Evolutionary conservation across 805 yeast genomes (phyloP), one percentile per base, ranked within the genome.

Genomic region (Helenozyma rhizophorensis): DNA sequence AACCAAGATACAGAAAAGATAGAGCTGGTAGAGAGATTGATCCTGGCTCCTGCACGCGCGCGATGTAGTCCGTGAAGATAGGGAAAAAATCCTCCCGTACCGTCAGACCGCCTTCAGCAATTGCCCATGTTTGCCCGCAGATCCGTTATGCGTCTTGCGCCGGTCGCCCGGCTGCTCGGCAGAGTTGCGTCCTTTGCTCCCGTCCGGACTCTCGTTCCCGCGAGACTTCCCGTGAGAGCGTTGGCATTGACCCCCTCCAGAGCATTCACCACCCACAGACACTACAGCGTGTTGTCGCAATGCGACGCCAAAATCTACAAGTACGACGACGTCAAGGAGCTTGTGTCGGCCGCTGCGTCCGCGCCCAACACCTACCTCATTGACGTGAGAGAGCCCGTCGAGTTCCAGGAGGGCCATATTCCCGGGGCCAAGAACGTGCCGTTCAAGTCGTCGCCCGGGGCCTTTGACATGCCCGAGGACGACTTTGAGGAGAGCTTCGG

Each of bases 361-460:
- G 40, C 38, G 36, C 68, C 75, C 11, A 62, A 65, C 11, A 60
- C 72, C 23, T 68, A 86, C 25, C 60, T 90, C 23, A 79, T 90
- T 15, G 98, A 90, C 54, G 97, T 86, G 14, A 78, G 98, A 56
- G 97, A 90, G 65, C 96, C 97, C 5, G 72, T 68, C 16, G 98
- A 90, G 62, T 71, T 63, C 50, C 63, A 62, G 23, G 76, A 66
- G 29, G 96, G 96, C 26, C 78, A 74, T 53, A 83, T 90, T 47
- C 96, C 96, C 18, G 73, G 76, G 10, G 81, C 97, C 5, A 60
- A 89, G 36, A 93, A 93, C 54, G 74, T 90, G 37, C 97, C 98
- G 13, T 81, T 79, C 63, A 87, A 87, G 53, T 77, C 93, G 4
- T 76, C 89, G 9, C 97, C 97, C 0, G 95, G 96, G 14, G 97